Percentiles rank a stretch among this genome's conserved stretches.
Evolutionary conservation across 2,329 filamentous ascomycete genomes (phyloP).

Genomic region (Diaporthe australafricana): DNA sequence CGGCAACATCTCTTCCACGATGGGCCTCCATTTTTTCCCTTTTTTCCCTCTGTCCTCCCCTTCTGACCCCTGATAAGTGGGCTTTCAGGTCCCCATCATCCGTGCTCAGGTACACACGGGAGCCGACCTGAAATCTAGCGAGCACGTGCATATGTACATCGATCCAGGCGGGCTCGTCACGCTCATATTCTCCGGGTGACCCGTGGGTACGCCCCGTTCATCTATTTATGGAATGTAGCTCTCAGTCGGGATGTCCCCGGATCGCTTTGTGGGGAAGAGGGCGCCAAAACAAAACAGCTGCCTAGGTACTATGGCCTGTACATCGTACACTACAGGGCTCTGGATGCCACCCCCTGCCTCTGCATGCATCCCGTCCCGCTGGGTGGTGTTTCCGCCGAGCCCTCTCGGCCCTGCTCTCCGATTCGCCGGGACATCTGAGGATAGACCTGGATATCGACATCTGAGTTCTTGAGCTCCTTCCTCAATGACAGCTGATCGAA

Average conservation of each 20-base stretch:
- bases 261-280: conserved; percentile 36
- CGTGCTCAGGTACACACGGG: conserved; percentile 20
- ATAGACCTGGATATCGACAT: conserved; percentile 22
- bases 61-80: conserved; percentile 12
- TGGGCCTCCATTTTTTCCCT: background rate
- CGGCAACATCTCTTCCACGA: conserved; percentile 28
- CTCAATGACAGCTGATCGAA: conserved; percentile 31
- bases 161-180: conserved; percentile 17
- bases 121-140: conserved; percentile 25
- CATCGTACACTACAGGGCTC: too few relatives aligned
- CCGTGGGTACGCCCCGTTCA: conserved; percentile 17
- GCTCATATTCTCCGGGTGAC: conserved; percentile 25
- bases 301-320: background rate
- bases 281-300: conserved; percentile 30
- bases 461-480: conserved; percentile 14
- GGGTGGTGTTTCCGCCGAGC: conserved; percentile 30
- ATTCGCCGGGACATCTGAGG: conserved; percentile 24
- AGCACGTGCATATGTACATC: conserved; percentile 24
- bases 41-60: background rate
- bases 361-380: conserved; percentile 24
- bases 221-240: conserved; percentile 34
- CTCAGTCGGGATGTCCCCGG: conserved; percentile 26
- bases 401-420: conserved; percentile 15
- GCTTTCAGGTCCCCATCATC: background rate
- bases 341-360: conserved; percentile 17